phyloP scores from a whole-genome alignment of 441 rosid genomes.

The Kokia cookei region DNA sequence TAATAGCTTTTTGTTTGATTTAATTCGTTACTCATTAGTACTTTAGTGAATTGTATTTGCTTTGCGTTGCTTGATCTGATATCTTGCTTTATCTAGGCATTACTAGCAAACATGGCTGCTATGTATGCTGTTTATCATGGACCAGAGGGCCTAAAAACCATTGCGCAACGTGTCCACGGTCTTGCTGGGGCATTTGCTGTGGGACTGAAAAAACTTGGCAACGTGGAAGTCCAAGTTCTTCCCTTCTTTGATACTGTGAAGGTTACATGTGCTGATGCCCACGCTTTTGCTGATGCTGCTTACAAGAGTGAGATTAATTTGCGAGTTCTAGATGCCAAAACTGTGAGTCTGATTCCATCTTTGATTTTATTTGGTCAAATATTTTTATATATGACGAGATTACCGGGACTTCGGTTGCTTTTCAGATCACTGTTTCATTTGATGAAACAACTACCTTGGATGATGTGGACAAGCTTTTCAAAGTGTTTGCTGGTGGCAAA shows the following conservation, averaged over 20 bases:
- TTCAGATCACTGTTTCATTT: conserved; percentile 79
- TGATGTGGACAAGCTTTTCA: conserved; percentile 81
- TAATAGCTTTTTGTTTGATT: background rate
- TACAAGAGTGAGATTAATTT: conserved; percentile 64
- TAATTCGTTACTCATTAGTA: background rate
- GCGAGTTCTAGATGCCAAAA: conserved; percentile 69
- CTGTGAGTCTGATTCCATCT: conserved; percentile 46
- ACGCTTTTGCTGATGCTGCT: conserved; percentile 75
- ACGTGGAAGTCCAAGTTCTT: conserved; percentile 69
- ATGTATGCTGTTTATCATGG: conserved; percentile 99
- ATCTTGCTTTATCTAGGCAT: conserved; percentile 35
- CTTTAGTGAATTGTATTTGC: conserved; percentile 3
- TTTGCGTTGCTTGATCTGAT: conserved; percentile 14
- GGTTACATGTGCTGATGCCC: conserved; percentile 67
- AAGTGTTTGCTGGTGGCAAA: conserved; percentile 73
- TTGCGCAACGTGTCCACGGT: conserved; percentile 78
- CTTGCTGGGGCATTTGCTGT: conserved; percentile 80
- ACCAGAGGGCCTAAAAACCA: conserved; percentile 83
- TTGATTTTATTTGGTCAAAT: background rate
- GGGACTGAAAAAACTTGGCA: conserved; percentile 86
- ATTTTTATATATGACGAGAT: background rate
- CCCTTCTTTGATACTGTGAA: conserved; percentile 84
- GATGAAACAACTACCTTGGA: conserved; percentile 94
- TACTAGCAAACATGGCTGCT: conserved; percentile 98
- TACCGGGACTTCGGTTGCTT: conserved; percentile 20